Evolutionary conservation across 163 green algal species (phyloP).

Genomic region (Chlamydomonas reinhardtii): DNA sequence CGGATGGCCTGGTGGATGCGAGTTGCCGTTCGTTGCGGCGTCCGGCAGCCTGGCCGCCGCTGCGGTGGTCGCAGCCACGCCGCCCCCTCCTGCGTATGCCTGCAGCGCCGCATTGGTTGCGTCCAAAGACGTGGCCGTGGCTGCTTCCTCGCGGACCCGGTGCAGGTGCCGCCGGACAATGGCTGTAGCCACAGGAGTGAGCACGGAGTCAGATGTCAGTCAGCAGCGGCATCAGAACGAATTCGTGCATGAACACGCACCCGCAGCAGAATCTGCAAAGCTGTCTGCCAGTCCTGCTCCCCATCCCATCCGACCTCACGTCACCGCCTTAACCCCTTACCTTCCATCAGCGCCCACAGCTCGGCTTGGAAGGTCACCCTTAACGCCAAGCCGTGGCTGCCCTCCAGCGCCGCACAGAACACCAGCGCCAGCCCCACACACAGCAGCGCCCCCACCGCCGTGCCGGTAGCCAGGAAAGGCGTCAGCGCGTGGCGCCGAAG

Average conservation of each 20-base stretch:
- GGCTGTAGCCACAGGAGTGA: background rate
- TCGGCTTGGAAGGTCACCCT: slow-evolving; percentile 4
- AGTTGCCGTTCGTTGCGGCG: too few relatives aligned
- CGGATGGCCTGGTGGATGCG: too few relatives aligned
- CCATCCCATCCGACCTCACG: background rate
- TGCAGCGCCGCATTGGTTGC: slow-evolving; percentile 38
- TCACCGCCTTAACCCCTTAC: too few relatives aligned
- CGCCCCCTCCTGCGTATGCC: background rate
- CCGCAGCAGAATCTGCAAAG: too few relatives aligned
- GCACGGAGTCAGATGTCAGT: too few relatives aligned
- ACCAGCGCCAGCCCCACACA: slow-evolving; percentile 31
- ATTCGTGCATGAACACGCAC: too few relatives aligned
- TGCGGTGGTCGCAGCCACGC: background rate
- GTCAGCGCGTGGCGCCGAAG: slow-evolving; percentile 35
- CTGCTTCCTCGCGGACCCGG: slow-evolving; percentile 20
- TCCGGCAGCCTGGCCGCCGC: too few relatives aligned
- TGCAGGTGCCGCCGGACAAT: slow-evolving; percentile 35
- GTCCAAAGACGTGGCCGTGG: slow-evolving; percentile 8
- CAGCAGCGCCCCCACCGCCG: slow-evolving; percentile 24
- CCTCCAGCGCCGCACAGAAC: slow-evolving; percentile 40
- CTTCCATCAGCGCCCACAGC: slow-evolving; percentile 25
- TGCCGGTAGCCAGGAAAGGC: slow-evolving; percentile 24
- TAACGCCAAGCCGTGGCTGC: slow-evolving; percentile 40
- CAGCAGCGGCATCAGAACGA: too few relatives aligned
- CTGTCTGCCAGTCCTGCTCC: background rate